These are phyloP conservation scores for Casuarina glauca DNA, from an alignment of 306 rosid species.

Conservation along the genomic window DNA sequence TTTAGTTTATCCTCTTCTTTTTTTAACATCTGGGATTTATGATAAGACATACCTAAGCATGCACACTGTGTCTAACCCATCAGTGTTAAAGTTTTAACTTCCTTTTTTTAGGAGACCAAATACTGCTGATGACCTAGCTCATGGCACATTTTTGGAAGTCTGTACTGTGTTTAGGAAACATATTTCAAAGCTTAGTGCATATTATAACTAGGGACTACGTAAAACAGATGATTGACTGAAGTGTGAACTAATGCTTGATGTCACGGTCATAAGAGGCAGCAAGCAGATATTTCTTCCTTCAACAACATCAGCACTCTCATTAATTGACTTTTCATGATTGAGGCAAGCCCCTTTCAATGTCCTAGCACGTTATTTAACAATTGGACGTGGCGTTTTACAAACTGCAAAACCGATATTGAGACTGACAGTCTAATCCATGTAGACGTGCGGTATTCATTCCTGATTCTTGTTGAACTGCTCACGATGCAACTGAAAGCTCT, in stretches of 20 bases:
- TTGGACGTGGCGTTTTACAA: too few species aligned
- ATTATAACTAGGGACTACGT: background rate
- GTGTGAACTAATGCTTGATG: too few species aligned
- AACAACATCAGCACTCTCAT: too few species aligned
- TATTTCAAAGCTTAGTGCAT: background rate
- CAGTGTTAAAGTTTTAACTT: background rate
- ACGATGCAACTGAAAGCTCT: background rate
- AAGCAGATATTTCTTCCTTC: too few species aligned
- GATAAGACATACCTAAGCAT: background rate
- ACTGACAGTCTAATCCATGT: too few species aligned
- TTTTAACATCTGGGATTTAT: background rate
- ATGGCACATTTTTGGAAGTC: background rate
- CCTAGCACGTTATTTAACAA: background rate
- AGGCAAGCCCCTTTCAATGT: background rate
- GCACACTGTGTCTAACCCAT: background rate
- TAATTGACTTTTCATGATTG: too few species aligned
- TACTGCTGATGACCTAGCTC: background rate
- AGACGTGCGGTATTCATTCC: too few species aligned
- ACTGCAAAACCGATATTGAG: too few species aligned
- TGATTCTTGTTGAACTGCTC: background rate
- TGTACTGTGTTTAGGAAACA: background rate
- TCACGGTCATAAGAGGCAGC: too few species aligned
- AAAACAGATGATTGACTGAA: background rate
- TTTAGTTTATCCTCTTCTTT: background rate
- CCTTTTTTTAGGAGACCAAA: background rate